Evolutionary conservation across 306 rosid genomes (phyloP), one percentile per base, ranked within the genome.

Genomic region (Spatholobus suberectus): DNA sequence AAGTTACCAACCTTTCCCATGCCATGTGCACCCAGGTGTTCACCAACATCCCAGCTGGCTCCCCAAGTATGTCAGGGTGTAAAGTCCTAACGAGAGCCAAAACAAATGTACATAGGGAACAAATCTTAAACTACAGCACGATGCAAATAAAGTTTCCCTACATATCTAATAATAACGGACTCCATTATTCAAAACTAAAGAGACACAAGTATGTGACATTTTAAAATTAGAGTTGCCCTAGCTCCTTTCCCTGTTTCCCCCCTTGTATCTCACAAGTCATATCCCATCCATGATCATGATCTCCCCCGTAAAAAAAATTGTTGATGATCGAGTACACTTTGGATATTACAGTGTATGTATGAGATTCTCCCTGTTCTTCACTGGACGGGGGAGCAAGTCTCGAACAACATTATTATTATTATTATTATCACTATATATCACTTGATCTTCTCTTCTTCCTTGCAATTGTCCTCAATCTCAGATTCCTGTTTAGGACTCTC

Each of bases 401-500:
- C 6, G 4, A 41, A 69, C 51, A 69, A 41, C 18, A 69, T 69
- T 69, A 40, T 69, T 21, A 38, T 66, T 17, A 69, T 69, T 69
- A 40, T 69, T 21, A 38, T 66, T 17, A 58, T 13, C 12, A 62
- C 40, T 62, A 13, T 29, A 65, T 35, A 65, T 65, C 84, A 77
- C 71, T 83, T 83, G 10, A 76, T 74, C 46, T 85, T 77, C 70
- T 85, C 85, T 27, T 86, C 85, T 0, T 67, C 90, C 79, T 90
- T 88, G 82, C 87, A 85, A 81, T 85, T 73, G 17, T 84, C 87
- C 23, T 85, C 85, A 52, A 87, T 80, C 81, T 87, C 91, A 58
- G 85, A 83, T 49, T 90, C 93, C 51, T 91, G 82, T 35, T 90
- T 87, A 34, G 98, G 99, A 85, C 91, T 92, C 79, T 94, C 99